phyloP scores from a whole-genome alignment of 1,139 yeast genomes.

The Yamadazyma trypodendri region DNA sequence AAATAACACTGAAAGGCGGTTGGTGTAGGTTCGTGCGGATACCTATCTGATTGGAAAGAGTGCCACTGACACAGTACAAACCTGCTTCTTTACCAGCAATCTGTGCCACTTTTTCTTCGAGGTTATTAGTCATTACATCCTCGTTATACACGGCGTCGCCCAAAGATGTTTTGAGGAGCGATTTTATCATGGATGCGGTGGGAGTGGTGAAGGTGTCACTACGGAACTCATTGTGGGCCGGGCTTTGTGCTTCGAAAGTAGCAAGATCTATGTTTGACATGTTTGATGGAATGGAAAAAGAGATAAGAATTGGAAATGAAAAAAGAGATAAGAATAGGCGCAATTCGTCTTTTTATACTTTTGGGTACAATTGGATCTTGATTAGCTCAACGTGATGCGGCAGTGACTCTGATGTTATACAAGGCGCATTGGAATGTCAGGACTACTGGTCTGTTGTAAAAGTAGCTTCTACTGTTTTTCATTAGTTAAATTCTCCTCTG shows the following conservation, averaged over 20 bases:
- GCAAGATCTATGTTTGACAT: constrained; percentile 3
- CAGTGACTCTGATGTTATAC: too few species aligned
- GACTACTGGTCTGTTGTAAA: too few species aligned
- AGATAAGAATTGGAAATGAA: too few species aligned
- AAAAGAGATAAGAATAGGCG: too few species aligned
- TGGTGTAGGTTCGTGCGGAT: constrained; percentile 73
- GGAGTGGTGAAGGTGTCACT: constrained; percentile 96
- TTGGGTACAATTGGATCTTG: too few species aligned
- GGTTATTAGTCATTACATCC: constrained; percentile 63
- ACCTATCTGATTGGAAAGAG: constrained; percentile 87
- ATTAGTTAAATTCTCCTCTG: too few species aligned
- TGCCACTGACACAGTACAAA: constrained; percentile 83
- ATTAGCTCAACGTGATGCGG: too few species aligned
- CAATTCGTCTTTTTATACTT: too few species aligned
- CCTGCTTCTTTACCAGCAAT: constrained; percentile 85
- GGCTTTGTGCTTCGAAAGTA: constrained; percentile 18
- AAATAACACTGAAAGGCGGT: constrained; percentile 83
- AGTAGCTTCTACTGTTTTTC: too few species aligned
- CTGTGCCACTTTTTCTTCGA: constrained; percentile 66
- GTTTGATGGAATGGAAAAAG: too few species aligned
- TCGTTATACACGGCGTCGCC: constrained; percentile 93
- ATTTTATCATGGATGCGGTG: constrained; percentile 61
- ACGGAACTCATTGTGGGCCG: constrained; percentile 60
- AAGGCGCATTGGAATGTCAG: too few species aligned
- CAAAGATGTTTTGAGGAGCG: constrained; percentile 37